Evolutionary conservation across 169 alveolate species (phyloP).

Genomic region (Cryptosporidium felis): DNA sequence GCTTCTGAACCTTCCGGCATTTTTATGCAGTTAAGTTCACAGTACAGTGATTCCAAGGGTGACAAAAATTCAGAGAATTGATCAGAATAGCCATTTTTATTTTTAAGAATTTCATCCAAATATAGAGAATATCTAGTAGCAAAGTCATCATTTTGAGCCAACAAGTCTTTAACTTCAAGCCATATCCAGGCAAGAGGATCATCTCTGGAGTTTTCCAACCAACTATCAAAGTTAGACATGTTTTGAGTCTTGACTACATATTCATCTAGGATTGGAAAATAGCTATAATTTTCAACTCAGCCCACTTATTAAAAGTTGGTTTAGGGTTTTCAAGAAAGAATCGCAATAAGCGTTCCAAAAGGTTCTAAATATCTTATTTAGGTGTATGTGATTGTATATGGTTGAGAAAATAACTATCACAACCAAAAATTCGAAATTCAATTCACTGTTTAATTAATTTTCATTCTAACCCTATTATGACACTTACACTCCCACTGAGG

Average conservation of each 20-base stretch:
- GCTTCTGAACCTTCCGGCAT: not conserved
- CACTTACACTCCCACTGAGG: slow-evolving; percentile 25
- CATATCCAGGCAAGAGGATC: slow-evolving; percentile 68
- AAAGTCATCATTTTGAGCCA: not conserved
- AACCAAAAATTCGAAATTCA: not conserved
- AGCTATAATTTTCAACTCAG: no score
- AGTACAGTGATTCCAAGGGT: not conserved
- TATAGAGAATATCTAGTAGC: not conserved
- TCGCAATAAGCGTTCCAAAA: no score
- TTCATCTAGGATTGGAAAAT: no score
- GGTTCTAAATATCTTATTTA: not conserved
- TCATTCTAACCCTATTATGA: slow-evolving; percentile 59
- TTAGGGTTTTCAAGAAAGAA: no score
- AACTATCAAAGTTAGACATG: not conserved
- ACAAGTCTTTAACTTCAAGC: not conserved
- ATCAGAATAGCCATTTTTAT: no score
- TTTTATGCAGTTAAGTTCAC: slow-evolving; percentile 6
- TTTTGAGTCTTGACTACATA: not conserved
- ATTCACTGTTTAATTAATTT: not conserved
- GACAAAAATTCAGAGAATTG: not conserved
- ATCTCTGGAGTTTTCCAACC: not conserved
- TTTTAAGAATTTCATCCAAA: no score
- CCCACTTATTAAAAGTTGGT: no score
- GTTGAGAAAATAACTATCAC: not conserved
- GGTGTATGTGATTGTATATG: slow-evolving; percentile 12